Base-by-base conservation (phyloP, 2,329 filamentous ascomycete genomes). In the Cladosporium sp. region DNA sequence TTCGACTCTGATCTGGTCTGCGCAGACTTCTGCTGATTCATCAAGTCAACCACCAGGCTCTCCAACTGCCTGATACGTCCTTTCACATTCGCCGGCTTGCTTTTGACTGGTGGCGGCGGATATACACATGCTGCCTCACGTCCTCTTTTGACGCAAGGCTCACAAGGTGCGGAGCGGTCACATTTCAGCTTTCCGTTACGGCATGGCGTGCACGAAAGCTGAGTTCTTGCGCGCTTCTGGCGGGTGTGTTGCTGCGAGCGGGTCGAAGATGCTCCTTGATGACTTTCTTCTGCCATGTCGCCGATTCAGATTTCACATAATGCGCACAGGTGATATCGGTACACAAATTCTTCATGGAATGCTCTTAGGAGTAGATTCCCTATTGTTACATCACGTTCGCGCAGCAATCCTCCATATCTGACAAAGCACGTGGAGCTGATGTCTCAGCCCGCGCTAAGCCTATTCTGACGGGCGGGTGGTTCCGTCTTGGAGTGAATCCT, bases 131-230 rank as follows among this genome's bases (percentile, higher is more conserved):
- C 48, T 11, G 57, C 52, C 32, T 65, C 61, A 37, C 65, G 58
- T 22, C 56, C 61, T 19, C 68, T 54, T 57, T 71, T 71, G 45
- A 64, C 58, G 59, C 68, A 71, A 46, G 69, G 68, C 40, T 69
- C 66, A 58, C 69, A 70, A 10, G 67, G 67, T n/a, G 63, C 58
- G 1, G 58, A 50, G 16, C 68, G 58, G 54, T 68, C 65, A 51
- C 68, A 70, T 45, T 66, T 68, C 7, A 71, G 58, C 59, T 71
- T 71, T 9, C 68, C 66, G 31, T 59, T 56, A 7, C 69, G 61
- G 51, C 68, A 71, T 4, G 63, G 59, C 7, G 60, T 67, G 54
- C 69, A 71, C n/a, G 58, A 63, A 1, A 70, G 54, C 53, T 70
- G 68, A 8, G 63, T 65, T 40, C 68, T 56, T 7, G 66, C 66